Percentiles rank a stretch among this genome's conserved stretches.
These are phyloP conservation scores for Phytophthora pluvialis DNA, from an alignment of 352 stramenopile species.

Conservation along the genomic window DNA sequence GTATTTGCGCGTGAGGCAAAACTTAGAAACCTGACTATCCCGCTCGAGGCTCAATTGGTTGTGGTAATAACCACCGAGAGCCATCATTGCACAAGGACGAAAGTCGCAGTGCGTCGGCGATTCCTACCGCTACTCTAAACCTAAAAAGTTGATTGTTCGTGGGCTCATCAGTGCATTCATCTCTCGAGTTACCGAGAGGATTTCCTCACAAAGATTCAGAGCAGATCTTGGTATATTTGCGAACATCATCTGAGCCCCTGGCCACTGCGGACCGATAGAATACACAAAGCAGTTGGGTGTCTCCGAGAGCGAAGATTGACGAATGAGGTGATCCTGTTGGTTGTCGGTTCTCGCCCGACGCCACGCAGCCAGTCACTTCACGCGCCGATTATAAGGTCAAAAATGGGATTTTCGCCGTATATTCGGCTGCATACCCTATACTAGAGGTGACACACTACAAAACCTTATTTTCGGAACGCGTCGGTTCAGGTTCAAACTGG, in stretches of 20 bases:
- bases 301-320: constrained; percentile 11
- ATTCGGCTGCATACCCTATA: not conserved
- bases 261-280: not conserved
- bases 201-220: constrained; percentile 84
- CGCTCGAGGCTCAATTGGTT: too few relatives aligned
- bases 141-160: constrained; percentile 22
- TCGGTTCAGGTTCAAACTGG: constrained; percentile 10
- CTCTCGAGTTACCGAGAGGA: constrained; percentile 82
- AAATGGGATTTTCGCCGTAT: not conserved
- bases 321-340: constrained; percentile 11
- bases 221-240: constrained; percentile 88
- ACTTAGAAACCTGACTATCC: too few relatives aligned
- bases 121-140: not conserved
- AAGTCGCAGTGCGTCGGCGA: too few relatives aligned
- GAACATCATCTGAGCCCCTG: constrained; percentile 62
- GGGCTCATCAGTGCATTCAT: constrained; percentile 74
- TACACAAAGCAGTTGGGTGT: not conserved
- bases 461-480: constrained; percentile 7
- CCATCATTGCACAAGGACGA: too few relatives aligned
- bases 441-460: not conserved
- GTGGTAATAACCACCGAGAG: too few relatives aligned
- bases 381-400: constrained; percentile 7
- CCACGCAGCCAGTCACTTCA: constrained; percentile 32
- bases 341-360: not conserved
- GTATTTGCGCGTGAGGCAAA: too few relatives aligned